Conservation (phyloP, 495 filamentous ascomycete species). For the Coniosporium apollinis region DNA sequence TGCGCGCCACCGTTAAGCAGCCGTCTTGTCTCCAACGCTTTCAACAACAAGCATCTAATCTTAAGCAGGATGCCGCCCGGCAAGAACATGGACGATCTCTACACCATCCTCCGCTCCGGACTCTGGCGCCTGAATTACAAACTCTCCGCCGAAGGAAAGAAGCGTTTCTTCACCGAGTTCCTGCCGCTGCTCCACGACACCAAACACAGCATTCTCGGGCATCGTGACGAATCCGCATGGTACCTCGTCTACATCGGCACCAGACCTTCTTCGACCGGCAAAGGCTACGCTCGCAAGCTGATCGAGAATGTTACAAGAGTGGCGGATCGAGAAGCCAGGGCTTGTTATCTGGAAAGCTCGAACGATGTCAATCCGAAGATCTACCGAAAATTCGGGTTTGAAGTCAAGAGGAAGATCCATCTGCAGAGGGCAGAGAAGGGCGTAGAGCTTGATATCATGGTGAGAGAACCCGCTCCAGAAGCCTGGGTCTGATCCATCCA, state of each 20-base stretch:
- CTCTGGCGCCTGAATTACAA: slow-evolving; percentile 58
- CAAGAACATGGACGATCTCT: slow-evolving; percentile 51
- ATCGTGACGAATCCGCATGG: slow-evolving; percentile 42
- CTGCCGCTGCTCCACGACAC: slow-evolving; percentile 57
- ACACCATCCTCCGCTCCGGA: slow-evolving; percentile 52
- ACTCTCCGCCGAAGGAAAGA: slow-evolving; percentile 48
- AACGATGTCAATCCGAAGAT: slow-evolving; percentile 45
- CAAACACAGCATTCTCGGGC: slow-evolving; percentile 47
- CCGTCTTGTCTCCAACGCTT: too few species aligned
- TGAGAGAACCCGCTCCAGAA: slow-evolving; percentile 36
- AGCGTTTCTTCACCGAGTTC: slow-evolving; percentile 62
- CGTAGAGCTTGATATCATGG: slow-evolving; percentile 62
- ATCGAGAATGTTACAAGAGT: slow-evolving; percentile 46
- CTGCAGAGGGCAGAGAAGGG: slow-evolving; percentile 40
- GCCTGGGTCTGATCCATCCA: too few species aligned
- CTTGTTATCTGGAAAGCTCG: slow-evolving; percentile 63
- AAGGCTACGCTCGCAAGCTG: slow-evolving; percentile 51
- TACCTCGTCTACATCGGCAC: slow-evolving; percentile 72
- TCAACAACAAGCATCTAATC: neutral
- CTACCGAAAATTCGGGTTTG: slow-evolving; percentile 57
- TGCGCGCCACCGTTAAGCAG: too few species aligned
- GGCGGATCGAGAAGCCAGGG: slow-evolving; percentile 46
- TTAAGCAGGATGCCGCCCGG: slow-evolving; percentile 64
- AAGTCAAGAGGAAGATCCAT: slow-evolving; percentile 36
- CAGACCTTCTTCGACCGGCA: slow-evolving; percentile 42